phyloP scores from a whole-genome alignment of 352 stramenopile species.

The Globisporangium echinulatum region DNA sequence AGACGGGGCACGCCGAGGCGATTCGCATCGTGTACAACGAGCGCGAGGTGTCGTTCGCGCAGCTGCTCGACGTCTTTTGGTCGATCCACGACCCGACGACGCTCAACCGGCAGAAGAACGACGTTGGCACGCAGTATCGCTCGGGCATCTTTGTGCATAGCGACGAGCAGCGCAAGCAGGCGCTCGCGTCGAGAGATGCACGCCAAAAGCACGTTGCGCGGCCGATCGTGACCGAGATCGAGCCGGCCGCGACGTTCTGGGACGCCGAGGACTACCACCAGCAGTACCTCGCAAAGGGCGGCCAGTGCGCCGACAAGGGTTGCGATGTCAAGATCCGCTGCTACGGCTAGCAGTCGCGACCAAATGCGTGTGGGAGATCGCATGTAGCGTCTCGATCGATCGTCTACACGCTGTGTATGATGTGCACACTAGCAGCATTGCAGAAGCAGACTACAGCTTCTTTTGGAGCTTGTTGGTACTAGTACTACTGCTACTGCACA shows the following conservation, averaged over 20 bases:
- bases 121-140: conserved; percentile 93
- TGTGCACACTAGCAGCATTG: no score
- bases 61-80: conserved; percentile 77
- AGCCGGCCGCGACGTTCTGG: conserved; percentile 84
- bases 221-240: conserved; percentile 91
- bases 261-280: conserved; percentile 95
- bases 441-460: no score
- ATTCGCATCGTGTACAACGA: conserved; percentile 92
- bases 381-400: no score
- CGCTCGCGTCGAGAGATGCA: conserved; percentile 53
- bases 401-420: no score
- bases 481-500: no score
- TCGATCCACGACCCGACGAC: conserved; percentile 92
- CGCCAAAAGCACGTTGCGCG: conserved; percentile 63
- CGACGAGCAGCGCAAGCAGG: conserved; percentile 81
- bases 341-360: conserved; percentile 42
- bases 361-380: no score
- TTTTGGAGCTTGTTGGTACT: no score
- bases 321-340: conserved; percentile 89
- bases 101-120: conserved; percentile 83
- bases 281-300: conserved; percentile 95
- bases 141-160: conserved; percentile 93
- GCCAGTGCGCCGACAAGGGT: conserved; percentile 91
- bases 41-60: conserved; percentile 76
- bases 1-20: conserved; percentile 93